phyloP scores from a whole-genome alignment of 805 yeast genomes.

The Lipomyces oligophaga region DNA sequence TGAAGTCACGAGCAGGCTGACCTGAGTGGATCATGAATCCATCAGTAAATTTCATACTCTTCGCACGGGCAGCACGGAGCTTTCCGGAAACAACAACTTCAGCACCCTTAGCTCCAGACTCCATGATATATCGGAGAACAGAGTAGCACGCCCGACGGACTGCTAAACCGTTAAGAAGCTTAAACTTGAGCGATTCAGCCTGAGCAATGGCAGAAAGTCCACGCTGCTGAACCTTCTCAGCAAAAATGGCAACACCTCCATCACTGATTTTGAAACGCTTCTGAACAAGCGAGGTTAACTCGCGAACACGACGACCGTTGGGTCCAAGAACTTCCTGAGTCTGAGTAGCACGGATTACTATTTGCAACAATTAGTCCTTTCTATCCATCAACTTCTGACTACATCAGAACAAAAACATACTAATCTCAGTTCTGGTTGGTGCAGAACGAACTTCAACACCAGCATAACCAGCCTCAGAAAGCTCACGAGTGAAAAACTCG shows the following conservation, averaged over 20 bases:
- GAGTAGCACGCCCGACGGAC: conserved; percentile 99
- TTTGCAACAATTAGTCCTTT: conserved; percentile 1
- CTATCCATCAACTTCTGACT: not conserved
- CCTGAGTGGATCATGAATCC: conserved; percentile 99
- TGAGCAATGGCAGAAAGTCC: conserved; percentile 99
- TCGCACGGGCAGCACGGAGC: conserved; percentile 99
- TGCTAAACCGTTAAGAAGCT: conserved; percentile 97
- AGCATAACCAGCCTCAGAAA: conserved; percentile 99
- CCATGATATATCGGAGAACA: conserved; percentile 99
- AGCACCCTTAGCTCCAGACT: conserved; percentile 99
- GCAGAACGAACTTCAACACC: conserved; percentile 99
- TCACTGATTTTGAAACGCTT: conserved; percentile 97
- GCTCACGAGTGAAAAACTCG: conserved; percentile 99
- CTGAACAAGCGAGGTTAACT: conserved; percentile 93
- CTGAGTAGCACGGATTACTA: conserved; percentile 96
- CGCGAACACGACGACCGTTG: conserved; percentile 99
- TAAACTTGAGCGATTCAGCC: conserved; percentile 98
- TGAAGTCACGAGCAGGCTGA: conserved; percentile 99
- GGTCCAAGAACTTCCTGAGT: conserved; percentile 98
- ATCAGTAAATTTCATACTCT: conserved; percentile 99
- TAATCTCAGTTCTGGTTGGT: conserved; percentile 93
- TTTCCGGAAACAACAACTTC: conserved; percentile 99
- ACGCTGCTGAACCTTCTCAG: conserved; percentile 99
- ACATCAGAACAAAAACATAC: conserved; percentile 12
- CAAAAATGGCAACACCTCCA: conserved; percentile 90